Evolutionary conservation across 805 yeast species (phyloP).

Genomic region (Scheffersomyces lignosus): DNA sequence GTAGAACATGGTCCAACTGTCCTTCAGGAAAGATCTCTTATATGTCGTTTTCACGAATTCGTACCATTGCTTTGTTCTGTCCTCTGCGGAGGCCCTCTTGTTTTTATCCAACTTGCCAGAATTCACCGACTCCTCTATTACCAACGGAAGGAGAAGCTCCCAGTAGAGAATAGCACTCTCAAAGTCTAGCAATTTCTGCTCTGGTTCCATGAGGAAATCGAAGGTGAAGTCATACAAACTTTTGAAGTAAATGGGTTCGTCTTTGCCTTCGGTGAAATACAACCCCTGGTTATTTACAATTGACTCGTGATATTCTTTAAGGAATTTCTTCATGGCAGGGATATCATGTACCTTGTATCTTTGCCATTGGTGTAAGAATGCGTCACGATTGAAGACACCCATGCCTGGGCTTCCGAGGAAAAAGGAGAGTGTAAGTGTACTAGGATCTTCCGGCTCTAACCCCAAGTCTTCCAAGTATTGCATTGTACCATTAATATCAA

Average conservation of each 20-base stretch:
- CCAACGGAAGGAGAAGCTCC: conserved; percentile 55
- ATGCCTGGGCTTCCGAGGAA: conserved; percentile 64
- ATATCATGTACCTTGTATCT: conserved; percentile 28
- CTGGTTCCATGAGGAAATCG: conserved; percentile 59
- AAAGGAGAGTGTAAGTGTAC: conserved; percentile 68
- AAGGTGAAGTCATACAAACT: conserved; percentile 72
- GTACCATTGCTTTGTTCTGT: conserved; percentile 56
- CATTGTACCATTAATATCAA: conserved; percentile 80
- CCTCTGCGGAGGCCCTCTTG: conserved; percentile 12
- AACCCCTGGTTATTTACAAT: conserved; percentile 3
- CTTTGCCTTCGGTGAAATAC: background rate
- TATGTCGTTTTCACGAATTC: conserved; percentile 47
- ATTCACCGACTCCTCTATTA: conserved; percentile 2
- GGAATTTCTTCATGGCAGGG: conserved; percentile 45
- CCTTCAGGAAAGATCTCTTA: conserved; percentile 58
- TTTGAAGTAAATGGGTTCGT: conserved; percentile 46
- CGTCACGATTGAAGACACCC: conserved; percentile 55
- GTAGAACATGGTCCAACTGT: conserved; percentile 83
- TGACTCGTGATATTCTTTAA: conserved; percentile 14
- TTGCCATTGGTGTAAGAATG: conserved; percentile 63
- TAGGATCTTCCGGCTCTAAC: conserved; percentile 71
- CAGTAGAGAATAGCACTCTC: conserved; percentile 77
- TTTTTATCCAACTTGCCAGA: conserved; percentile 13
- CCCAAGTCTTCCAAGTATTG: conserved; percentile 64
- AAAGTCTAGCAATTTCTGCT: conserved; percentile 53